phyloP scores from a whole-genome alignment of 208 protist species.

The Leptomonas pyrrhocoris region DNA sequence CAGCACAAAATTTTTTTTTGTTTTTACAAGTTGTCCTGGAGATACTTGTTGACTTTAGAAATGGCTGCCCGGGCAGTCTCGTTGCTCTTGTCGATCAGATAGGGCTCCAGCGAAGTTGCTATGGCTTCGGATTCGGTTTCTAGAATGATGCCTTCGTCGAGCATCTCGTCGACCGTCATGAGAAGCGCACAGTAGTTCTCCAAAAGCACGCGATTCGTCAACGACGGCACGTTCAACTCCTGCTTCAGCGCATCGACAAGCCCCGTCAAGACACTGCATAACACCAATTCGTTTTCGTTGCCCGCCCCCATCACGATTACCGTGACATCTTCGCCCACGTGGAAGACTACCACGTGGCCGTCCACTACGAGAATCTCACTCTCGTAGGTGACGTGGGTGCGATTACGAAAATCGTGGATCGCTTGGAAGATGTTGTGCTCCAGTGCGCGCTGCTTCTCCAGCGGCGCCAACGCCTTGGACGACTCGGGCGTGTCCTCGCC shows the following conservation, averaged over 20 bases:
- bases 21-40: slow-evolving; percentile 60
- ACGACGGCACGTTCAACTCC: slow-evolving; percentile 50
- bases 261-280: slow-evolving; percentile 64
- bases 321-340: slow-evolving; percentile 61
- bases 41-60: slow-evolving; percentile 84
- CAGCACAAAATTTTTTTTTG: slow-evolving; percentile 4
- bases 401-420: slow-evolving; percentile 35
- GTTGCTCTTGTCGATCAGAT: slow-evolving; percentile 52
- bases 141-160: slow-evolving; percentile 92
- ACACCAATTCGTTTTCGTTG: slow-evolving; percentile 86
- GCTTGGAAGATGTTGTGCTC: slow-evolving; percentile 62
- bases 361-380: slow-evolving; percentile 83
- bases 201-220: slow-evolving; percentile 63
- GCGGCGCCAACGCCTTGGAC: slow-evolving; percentile 49
- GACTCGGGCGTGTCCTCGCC: slow-evolving; percentile 55
- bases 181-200: slow-evolving; percentile 89
- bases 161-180: slow-evolving; percentile 88
- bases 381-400: slow-evolving; percentile 32
- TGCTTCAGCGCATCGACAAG: slow-evolving; percentile 72
- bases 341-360: slow-evolving; percentile 73
- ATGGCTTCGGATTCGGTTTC: slow-evolving; percentile 70
- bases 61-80: slow-evolving; percentile 75
- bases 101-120: slow-evolving; percentile 64
- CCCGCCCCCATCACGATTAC: slow-evolving; percentile 82
- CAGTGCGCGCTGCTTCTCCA: slow-evolving; percentile 73